Conservation (phyloP, 2,329 filamentous ascomycete genomes). For the Beauveria brongniartii region DNA sequence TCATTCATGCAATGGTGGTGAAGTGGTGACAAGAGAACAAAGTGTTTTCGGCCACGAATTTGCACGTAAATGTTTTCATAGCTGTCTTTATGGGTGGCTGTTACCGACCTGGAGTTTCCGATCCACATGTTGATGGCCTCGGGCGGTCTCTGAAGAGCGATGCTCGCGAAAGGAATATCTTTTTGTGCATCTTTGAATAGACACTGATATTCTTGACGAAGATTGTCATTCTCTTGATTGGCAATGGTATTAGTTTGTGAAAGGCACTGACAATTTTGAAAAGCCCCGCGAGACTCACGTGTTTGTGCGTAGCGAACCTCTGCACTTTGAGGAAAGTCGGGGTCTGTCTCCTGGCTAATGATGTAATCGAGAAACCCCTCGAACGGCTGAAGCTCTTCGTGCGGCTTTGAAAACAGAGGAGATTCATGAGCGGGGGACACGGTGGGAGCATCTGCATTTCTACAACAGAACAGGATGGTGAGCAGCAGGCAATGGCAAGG, state of each 20-base stretch:
- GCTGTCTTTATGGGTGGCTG: conserved; percentile 71
- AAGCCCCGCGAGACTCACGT: conserved; percentile 36
- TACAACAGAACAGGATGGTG: conserved; percentile 12
- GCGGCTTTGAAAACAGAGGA: conserved; percentile 60
- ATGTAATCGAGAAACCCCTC: conserved; percentile 54
- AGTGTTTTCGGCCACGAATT: conserved; percentile 64
- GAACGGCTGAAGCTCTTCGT: conserved; percentile 59
- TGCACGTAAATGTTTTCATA: conserved; percentile 84
- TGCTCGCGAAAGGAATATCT: conserved; percentile 63
- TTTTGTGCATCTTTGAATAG: conserved; percentile 56
- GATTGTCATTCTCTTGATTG: conserved; percentile 65
- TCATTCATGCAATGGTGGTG: conserved; percentile 65
- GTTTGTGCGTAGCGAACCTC: conserved; percentile 69
- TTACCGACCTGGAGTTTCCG: conserved; percentile 61
- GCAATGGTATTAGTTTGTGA: background rate
- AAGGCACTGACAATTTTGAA: background rate
- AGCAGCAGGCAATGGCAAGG: no score
- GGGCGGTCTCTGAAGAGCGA: conserved; percentile 56
- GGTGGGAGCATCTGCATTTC: conserved; percentile 31
- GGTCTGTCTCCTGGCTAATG: conserved; percentile 43
- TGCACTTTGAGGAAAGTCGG: conserved; percentile 16
- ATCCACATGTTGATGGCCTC: conserved; percentile 83
- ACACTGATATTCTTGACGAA: conserved; percentile 60
- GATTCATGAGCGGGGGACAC: conserved; percentile 19
- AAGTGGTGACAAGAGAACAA: conserved; percentile 64